Percentiles rank a stretch among this genome's conserved stretches.
phyloP scores from a whole-genome alignment of 2,329 filamentous ascomycete species.

The Amylocarpus encephaloides region DNA sequence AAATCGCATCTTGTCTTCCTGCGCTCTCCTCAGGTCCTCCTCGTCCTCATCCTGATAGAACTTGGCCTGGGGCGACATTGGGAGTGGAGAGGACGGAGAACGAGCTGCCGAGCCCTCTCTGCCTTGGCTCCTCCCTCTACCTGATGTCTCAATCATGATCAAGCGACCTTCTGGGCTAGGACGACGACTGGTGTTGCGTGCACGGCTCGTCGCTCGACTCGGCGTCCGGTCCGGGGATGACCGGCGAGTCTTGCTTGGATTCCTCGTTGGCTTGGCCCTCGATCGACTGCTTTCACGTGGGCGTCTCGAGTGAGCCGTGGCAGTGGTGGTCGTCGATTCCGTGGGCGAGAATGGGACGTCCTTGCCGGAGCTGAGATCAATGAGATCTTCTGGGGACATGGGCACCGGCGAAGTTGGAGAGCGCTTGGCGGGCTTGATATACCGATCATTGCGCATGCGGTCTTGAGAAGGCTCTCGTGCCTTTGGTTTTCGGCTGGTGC shows the following conservation, averaged over 20 bases:
- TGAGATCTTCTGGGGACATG: conserved; percentile 86
- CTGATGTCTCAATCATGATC: conserved; percentile 35
- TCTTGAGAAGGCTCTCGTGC: conserved; percentile 61
- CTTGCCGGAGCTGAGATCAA: conserved; percentile 42
- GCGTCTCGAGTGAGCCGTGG: conserved; percentile 15
- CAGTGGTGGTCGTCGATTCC: conserved; percentile 3
- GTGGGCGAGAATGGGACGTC: conserved; percentile 26
- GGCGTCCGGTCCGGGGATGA: conserved; percentile 29
- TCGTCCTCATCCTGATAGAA: conserved; percentile 49
- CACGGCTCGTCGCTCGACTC: conserved; percentile 30
- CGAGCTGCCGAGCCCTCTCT: conserved; percentile 52
- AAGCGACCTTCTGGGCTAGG: conserved; percentile 33
- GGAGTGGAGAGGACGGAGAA: conserved; percentile 76
- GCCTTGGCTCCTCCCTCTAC: conserved; percentile 56
- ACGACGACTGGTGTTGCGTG: conserved; percentile 34
- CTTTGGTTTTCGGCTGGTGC: conserved; percentile 42
- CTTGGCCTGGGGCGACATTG: conserved; percentile 57
- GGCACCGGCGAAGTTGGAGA: conserved; percentile 89
- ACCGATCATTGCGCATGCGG: conserved; percentile 61
- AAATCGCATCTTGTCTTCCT: conserved; percentile 50
- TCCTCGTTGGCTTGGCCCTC: conserved; percentile 32
- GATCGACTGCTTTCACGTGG: conserved; percentile 21
- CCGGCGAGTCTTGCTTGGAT: conserved; percentile 29
- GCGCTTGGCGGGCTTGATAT: conserved; percentile 70
- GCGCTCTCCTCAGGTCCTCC: conserved; percentile 48